A percentile compares a stretch with the other conserved stretches of the same genome.
Evolutionary conservation across 768 basidiomycete genomes (phyloP).

Genomic region (Rhizopogon vinicolor): DNA sequence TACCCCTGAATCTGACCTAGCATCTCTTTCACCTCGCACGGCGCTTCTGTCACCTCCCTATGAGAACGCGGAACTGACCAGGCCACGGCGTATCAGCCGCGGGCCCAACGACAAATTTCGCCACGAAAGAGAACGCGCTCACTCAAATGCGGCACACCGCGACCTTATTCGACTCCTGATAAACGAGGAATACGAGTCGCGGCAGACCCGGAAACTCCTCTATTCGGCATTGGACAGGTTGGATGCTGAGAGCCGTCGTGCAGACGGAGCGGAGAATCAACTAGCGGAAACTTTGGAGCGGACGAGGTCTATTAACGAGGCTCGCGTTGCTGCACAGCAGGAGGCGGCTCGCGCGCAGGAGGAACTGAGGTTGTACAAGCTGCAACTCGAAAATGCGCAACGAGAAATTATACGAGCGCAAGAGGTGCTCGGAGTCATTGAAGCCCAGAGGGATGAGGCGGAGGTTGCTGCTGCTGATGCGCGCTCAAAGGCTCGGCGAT

Average conservation of each 20-base stretch:
- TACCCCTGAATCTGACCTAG: slow-evolving; percentile 21
- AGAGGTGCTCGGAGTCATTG: slow-evolving; percentile 42
- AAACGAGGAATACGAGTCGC: slow-evolving; percentile 35
- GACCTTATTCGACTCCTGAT: slow-evolving; percentile 32
- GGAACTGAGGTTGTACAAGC: slow-evolving; percentile 52
- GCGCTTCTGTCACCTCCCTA: slow-evolving; percentile 23
- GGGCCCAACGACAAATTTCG: slow-evolving; percentile 30
- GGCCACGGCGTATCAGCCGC: slow-evolving; percentile 9
- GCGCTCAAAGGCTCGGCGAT: slow-evolving; percentile 39
- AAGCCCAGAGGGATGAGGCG: slow-evolving; percentile 44
- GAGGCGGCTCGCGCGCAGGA: slow-evolving; percentile 31
- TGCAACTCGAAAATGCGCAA: slow-evolving; percentile 56
- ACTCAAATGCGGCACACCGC: slow-evolving; percentile 22
- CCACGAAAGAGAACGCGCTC: slow-evolving; percentile 28
- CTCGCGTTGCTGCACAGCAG: slow-evolving; percentile 24
- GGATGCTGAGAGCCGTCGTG: slow-evolving; percentile 32
- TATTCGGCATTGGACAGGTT: slow-evolving; percentile 33
- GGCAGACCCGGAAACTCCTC: slow-evolving; percentile 34
- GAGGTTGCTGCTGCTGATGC: slow-evolving; percentile 42
- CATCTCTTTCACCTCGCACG: slow-evolving; percentile 24
- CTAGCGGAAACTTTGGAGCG: slow-evolving; percentile 26
- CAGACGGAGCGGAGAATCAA: slow-evolving; percentile 29
- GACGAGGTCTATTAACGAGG: slow-evolving; percentile 27
- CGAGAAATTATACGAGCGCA: slow-evolving; percentile 55
- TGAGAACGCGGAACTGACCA: slow-evolving; percentile 5